Conservation (phyloP, 2,329 filamentous ascomycete species). For the Stenocarpella maydis region DNA sequence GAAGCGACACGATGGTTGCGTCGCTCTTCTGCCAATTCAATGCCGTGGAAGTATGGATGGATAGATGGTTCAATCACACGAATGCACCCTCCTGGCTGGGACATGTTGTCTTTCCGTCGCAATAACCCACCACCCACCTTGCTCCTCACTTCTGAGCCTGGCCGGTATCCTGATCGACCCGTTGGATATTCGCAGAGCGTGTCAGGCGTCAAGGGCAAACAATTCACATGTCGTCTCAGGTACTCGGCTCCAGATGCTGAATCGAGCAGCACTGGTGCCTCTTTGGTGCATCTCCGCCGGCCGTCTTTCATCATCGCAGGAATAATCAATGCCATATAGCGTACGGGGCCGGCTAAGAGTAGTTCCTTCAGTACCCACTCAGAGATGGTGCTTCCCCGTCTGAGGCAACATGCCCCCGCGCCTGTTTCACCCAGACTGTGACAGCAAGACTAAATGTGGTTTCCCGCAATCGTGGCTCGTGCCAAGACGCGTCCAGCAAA, state of each 20-base stretch:
- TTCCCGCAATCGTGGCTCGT: neutral
- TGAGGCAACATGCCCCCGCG: neutral
- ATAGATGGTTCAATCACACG: neutral
- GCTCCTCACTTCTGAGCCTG: neutral
- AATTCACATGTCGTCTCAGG: neutral
- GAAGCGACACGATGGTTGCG: neutral
- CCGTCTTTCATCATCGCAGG: too few species aligned
- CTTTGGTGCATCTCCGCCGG: neutral
- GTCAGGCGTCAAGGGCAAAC: neutral
- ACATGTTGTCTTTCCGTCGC: too few species aligned
- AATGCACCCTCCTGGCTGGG: neutral
- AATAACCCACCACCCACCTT: neutral
- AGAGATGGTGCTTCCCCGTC: neutral
- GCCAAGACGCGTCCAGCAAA: conserved; percentile 6
- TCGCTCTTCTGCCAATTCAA: neutral
- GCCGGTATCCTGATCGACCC: neutral
- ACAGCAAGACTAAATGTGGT: neutral
- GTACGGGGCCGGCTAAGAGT: neutral
- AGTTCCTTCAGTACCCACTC: neutral
- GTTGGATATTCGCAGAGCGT: too few species aligned
- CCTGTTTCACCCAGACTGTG: neutral
- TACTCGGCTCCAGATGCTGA: neutral
- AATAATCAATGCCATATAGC: neutral
- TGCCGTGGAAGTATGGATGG: neutral
- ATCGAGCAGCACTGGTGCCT: neutral